Evolutionary conservation across 1,284 basidiomycete species (phyloP).

Genomic region (Trichosporon sp.): DNA sequence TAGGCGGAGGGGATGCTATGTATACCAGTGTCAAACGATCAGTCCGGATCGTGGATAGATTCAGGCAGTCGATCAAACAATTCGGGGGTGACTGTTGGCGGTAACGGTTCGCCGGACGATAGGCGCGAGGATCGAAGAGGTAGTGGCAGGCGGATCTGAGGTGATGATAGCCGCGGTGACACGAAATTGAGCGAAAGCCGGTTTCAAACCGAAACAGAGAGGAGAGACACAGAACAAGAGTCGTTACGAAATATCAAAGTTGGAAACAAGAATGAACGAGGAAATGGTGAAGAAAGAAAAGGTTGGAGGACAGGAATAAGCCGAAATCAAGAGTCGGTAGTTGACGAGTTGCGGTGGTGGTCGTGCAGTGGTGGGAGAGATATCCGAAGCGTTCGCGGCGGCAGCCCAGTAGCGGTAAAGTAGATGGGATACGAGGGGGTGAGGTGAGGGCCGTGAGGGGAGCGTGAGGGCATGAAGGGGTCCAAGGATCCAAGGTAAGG

Average conservation of each 20-base stretch:
- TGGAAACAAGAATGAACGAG: background rate
- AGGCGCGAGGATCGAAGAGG: background rate
- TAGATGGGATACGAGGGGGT: background rate
- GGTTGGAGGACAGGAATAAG: slow-evolving; percentile 8
- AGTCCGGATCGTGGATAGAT: background rate
- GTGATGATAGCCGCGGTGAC: slow-evolving; percentile 9
- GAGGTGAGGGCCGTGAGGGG: background rate
- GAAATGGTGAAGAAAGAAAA: slow-evolving; percentile 3
- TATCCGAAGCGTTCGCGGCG: background rate
- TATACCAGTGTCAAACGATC: background rate
- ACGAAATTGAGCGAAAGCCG: slow-evolving; percentile 1
- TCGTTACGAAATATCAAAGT: background rate
- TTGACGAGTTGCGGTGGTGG: background rate
- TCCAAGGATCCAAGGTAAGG: slow-evolving; percentile 3
- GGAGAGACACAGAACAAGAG: background rate
- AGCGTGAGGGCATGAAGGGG: background rate
- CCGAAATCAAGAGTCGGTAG: background rate
- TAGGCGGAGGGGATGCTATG: background rate
- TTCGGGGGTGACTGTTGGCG: slow-evolving; percentile 4
- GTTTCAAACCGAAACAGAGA: background rate
- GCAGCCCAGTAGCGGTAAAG: background rate
- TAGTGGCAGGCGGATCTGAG: background rate
- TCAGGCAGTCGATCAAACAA: slow-evolving; percentile 2
- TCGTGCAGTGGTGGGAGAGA: slow-evolving; percentile 11
- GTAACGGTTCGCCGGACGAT: background rate